phyloP scores from a whole-genome alignment of 2,329 filamentous ascomycete genomes.

The Phaeosphaeriaceae sp. region DNA sequence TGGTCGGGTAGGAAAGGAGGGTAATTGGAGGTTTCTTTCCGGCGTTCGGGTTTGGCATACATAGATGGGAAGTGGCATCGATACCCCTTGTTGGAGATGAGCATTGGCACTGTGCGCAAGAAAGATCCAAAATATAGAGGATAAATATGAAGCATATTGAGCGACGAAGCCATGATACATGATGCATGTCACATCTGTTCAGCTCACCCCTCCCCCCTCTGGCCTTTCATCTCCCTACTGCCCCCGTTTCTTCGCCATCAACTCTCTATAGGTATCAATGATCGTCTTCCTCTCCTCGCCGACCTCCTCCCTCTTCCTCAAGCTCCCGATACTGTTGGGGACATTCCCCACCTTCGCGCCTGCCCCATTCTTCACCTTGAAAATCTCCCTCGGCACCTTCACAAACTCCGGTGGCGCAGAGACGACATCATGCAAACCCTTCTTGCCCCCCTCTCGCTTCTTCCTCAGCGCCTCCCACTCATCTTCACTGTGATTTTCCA shows the following conservation, averaged over 20 bases:
- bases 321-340: constrained; percentile 72
- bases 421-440: constrained; percentile 66
- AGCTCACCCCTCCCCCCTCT: neutral
- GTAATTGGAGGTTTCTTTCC: too few relatives aligned
- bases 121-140: neutral
- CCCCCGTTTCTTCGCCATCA: constrained; percentile 61
- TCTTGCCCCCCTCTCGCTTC: constrained; percentile 63
- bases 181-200: neutral
- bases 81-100: neutral
- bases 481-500: constrained; percentile 68
- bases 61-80: neutral
- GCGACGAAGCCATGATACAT: neutral
- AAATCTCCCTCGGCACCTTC: constrained; percentile 67
- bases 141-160: neutral
- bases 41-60: too few relatives aligned
- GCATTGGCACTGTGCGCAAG: neutral
- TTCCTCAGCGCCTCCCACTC: constrained; percentile 78
- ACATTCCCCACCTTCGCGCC: constrained; percentile 72
- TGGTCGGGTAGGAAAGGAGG: constrained; percentile 14
- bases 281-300: constrained; percentile 72
- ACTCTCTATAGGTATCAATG: constrained; percentile 74
- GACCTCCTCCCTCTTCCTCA: constrained; percentile 75
- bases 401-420: constrained; percentile 78
- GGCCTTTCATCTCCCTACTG: neutral
- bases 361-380: constrained; percentile 70